phyloP scores from a whole-genome alignment of 257 asterid species.

The Solanum chiquidenum region DNA sequence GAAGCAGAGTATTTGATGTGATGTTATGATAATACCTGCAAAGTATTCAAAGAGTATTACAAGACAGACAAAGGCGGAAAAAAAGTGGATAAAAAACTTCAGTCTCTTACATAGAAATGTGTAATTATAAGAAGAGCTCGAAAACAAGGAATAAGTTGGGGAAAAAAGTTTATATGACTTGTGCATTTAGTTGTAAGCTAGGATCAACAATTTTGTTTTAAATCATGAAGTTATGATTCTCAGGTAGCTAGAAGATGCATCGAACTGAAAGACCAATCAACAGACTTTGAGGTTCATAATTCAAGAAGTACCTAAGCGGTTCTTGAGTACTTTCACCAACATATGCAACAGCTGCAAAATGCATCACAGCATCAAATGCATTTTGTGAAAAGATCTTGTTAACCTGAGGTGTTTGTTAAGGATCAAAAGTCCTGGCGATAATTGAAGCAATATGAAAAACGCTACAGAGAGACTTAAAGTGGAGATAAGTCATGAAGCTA shows the following conservation, averaged over 20 bases:
- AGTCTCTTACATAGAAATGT: not conserved
- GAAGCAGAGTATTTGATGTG: conserved; percentile 67
- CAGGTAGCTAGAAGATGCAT: not conserved
- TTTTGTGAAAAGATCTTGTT: conserved; percentile 53
- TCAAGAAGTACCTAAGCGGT: conserved; percentile 50
- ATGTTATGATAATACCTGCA: conserved; percentile 88
- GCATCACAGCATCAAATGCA: conserved; percentile 95
- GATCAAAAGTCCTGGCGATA: not conserved
- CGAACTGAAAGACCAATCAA: not conserved
- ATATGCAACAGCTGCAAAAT: conserved; percentile 95
- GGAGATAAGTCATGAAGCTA: not conserved
- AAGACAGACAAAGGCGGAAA: not conserved
- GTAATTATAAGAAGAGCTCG: not conserved
- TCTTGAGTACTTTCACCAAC: conserved; percentile 93
- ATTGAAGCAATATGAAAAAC: not conserved
- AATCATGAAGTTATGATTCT: not conserved
- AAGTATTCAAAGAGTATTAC: not conserved
- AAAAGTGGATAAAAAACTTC: not conserved
- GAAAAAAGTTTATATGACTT: not conserved
- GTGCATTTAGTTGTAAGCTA: not conserved
- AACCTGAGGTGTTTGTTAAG: conserved; percentile 32
- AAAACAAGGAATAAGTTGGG: not conserved
- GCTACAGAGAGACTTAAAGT: not conserved
- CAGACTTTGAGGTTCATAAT: not conserved
- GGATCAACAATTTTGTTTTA: not conserved